phyloP scores from a whole-genome alignment of 352 stramenopile genomes.

The Phytopythium helicoides region DNA sequence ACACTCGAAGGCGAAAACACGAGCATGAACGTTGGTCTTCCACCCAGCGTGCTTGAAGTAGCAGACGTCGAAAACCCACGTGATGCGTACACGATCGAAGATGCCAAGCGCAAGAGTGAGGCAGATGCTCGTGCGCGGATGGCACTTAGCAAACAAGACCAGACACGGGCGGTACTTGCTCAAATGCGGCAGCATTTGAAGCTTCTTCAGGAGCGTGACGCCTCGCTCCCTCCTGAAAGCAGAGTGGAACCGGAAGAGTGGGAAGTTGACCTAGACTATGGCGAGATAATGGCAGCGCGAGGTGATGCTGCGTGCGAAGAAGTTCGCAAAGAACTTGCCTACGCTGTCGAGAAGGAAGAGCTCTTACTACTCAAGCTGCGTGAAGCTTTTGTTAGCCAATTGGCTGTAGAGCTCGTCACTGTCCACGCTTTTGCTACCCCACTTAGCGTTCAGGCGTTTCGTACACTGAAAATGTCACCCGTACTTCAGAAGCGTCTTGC shows the following conservation, averaged over 20 bases:
- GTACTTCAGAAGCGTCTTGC: constrained; percentile 62
- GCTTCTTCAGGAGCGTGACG: constrained; percentile 58
- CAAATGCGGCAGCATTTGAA: constrained; percentile 83
- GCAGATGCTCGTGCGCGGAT: constrained; percentile 64
- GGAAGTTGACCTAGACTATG: constrained; percentile 88
- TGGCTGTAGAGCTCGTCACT: constrained; percentile 77
- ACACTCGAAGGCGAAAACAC: constrained; percentile 8
- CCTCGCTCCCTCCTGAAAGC: constrained; percentile 44
- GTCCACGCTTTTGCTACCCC: constrained; percentile 64
- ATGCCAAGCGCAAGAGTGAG: constrained; percentile 90
- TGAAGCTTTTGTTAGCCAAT: constrained; percentile 62
- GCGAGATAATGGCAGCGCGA: constrained; percentile 54
- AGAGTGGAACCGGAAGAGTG: constrained; percentile 75
- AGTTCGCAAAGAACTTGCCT: constrained; percentile 83
- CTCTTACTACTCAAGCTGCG: constrained; percentile 85
- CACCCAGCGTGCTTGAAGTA: constrained; percentile 37
- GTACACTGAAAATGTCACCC: constrained; percentile 74
- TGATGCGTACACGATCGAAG: constrained; percentile 91
- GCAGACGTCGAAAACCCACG: constrained; percentile 67
- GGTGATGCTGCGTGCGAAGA: constrained; percentile 86
- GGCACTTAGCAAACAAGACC: constrained; percentile 83
- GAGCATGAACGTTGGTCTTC: constrained; percentile 14
- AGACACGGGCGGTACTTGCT: constrained; percentile 77
- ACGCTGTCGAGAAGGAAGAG: constrained; percentile 75
- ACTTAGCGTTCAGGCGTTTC: constrained; percentile 71